A percentile compares a stretch with the other conserved stretches of the same genome.
Evolutionary conservation across 192 early-diverging fungal genomes (phyloP).

Genomic region (Backusella australiensis): DNA sequence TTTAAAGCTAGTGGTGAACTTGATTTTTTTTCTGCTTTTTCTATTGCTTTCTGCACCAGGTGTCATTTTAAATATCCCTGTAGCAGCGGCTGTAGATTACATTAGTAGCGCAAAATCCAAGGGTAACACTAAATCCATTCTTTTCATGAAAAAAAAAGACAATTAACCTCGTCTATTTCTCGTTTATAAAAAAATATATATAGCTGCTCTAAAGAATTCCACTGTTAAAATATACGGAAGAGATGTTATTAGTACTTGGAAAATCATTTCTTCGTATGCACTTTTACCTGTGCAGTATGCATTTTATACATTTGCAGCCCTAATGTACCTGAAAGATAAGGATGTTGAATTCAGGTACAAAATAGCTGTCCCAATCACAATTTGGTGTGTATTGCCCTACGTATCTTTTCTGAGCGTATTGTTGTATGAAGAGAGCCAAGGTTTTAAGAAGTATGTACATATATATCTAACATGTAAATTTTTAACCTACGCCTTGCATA

Average conservation of each 20-base stretch:
- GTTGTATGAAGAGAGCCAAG: slow-evolving; percentile 72
- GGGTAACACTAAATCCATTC: slow-evolving; percentile 24
- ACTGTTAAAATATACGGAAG: slow-evolving; percentile 92
- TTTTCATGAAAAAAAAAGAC: neutral
- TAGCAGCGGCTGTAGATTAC: slow-evolving; percentile 47
- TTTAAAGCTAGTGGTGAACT: slow-evolving; percentile 63
- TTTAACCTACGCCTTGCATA: neutral
- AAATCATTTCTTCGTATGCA: slow-evolving; percentile 74
- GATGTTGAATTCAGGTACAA: slow-evolving; percentile 36
- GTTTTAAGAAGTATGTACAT: slow-evolving; percentile 57
- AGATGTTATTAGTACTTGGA: slow-evolving; percentile 98
- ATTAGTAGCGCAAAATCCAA: slow-evolving; percentile 53
- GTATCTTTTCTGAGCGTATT: slow-evolving; percentile 70
- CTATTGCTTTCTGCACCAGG: slow-evolving; percentile 82
- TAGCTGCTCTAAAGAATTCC: slow-evolving; percentile 79
- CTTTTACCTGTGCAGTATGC: slow-evolving; percentile 75
- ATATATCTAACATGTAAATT: neutral
- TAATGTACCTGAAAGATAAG: slow-evolving; percentile 35
- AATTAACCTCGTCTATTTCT: neutral
- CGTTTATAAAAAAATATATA: slow-evolving; percentile 3
- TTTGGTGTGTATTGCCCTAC: slow-evolving; percentile 55
- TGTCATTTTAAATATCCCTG: slow-evolving; percentile 53
- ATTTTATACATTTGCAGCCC: slow-evolving; percentile 63
- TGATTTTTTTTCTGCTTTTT: slow-evolving; percentile 69
- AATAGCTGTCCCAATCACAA: slow-evolving; percentile 34